phyloP scores from a whole-genome alignment of 2,329 filamentous ascomycete species.

The Aspergillus melleus region DNA sequence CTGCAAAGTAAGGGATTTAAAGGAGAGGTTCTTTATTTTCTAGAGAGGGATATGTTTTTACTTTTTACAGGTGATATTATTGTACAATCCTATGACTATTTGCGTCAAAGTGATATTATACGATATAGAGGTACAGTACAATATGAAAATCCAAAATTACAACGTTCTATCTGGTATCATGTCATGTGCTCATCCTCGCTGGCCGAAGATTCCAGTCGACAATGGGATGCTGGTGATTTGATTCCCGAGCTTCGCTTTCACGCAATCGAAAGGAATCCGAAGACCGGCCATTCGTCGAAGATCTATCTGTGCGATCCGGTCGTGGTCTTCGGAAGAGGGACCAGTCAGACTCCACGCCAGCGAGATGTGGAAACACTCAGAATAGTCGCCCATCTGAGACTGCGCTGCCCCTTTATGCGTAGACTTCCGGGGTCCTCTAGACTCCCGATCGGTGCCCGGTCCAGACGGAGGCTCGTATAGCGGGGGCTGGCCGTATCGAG shows the following conservation, averaged over 20 bases:
- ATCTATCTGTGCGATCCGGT: slow-evolving; percentile 26
- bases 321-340: slow-evolving; percentile 48
- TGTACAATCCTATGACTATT: not conserved
- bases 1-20: not conserved
- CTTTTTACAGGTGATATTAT: not conserved
- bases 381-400: slow-evolving; percentile 38
- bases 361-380: slow-evolving; percentile 77
- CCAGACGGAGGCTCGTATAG: slow-evolving; percentile 57
- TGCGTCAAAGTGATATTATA: not conserved
- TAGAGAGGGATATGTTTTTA: not conserved
- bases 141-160: not conserved
- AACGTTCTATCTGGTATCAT: not conserved
- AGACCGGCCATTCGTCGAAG: slow-evolving; percentile 41
- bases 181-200: not conserved
- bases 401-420: not conserved
- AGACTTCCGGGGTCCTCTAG: not conserved
- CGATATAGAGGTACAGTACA: not conserved
- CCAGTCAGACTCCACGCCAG: slow-evolving; percentile 76
- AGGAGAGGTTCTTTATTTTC: too few relatives aligned
- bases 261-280: slow-evolving; percentile 55
- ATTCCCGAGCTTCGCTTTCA: slow-evolving; percentile 78
- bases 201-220: slow-evolving; percentile 12
- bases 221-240: slow-evolving; percentile 49
- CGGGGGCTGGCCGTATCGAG: slow-evolving; percentile 63
- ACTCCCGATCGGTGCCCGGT: not conserved